Conservation (phyloP, 176 grass and related monocot genomes). For the Lolium perenne region DNA sequence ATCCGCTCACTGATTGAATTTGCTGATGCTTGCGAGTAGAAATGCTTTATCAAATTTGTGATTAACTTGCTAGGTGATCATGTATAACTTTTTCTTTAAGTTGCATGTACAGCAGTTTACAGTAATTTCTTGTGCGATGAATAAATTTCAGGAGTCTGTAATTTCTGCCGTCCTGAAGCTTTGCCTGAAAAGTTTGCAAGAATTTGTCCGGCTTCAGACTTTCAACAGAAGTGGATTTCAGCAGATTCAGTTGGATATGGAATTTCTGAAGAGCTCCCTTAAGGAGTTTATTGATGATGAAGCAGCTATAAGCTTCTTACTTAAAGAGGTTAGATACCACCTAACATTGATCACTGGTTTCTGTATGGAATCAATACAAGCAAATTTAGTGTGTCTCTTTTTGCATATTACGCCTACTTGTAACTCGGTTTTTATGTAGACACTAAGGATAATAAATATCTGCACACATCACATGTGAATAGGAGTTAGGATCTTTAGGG, state of each 20-base stretch:
- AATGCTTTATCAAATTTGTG: constrained; percentile 23
- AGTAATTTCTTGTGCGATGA: constrained; percentile 36
- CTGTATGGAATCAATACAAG: constrained; percentile 7
- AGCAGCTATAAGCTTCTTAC: constrained; percentile 87
- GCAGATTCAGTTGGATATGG: constrained; percentile 99
- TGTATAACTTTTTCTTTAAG: constrained; percentile 24
- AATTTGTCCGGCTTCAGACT: constrained; percentile 97
- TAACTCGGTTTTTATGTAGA: background rate
- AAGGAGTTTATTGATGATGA: constrained; percentile 94
- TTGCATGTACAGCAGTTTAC: background rate
- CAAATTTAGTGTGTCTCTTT: constrained; percentile 2
- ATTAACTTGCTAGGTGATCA: constrained; percentile 30
- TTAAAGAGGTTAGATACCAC: constrained; percentile 84
- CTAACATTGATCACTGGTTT: background rate
- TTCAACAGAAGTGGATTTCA: constrained; percentile 99
- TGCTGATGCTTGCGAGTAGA: background rate
- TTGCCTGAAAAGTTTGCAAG: constrained; percentile 98
- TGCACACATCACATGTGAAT: constrained; percentile 4
- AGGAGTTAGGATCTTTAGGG: background rate
- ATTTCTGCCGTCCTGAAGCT: constrained; percentile 87
- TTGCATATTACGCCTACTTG: constrained; percentile 23
- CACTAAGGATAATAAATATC: background rate
- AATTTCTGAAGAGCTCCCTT: constrained; percentile 91
- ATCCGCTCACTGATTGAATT: constrained; percentile 28
- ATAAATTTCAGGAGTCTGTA: constrained; percentile 86